phyloP scores from a whole-genome alignment of 2,329 filamentous ascomycete species.

The Colletotrichum limetticola region DNA sequence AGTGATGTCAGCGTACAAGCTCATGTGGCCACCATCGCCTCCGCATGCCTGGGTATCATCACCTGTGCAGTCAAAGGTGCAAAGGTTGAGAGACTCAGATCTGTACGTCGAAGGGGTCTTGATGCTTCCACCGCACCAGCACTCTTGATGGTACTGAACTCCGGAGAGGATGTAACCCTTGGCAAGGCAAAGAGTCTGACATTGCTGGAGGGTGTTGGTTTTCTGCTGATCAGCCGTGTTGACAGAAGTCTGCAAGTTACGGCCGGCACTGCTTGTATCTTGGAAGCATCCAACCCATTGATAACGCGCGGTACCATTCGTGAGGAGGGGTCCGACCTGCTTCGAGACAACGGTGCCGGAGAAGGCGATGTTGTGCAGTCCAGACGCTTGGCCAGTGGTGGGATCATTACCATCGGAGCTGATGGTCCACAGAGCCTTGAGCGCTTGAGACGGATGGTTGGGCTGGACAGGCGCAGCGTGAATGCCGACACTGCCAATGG shows the following conservation, averaged over 20 bases:
- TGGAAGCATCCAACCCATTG: slow-evolving; percentile 52
- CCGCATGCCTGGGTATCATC: slow-evolving; percentile 44
- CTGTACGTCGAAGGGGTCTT: slow-evolving; percentile 40
- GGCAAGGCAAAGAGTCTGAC: slow-evolving; percentile 42
- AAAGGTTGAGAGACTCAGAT: slow-evolving; percentile 40
- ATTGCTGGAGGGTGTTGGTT: slow-evolving; percentile 48
- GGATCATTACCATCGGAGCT: slow-evolving; percentile 51
- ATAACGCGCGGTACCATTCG: slow-evolving; percentile 43
- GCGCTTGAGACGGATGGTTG: slow-evolving; percentile 42
- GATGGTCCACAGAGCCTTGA: slow-evolving; percentile 49
- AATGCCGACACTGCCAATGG: slow-evolving; percentile 44
- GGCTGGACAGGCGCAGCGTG: slow-evolving; percentile 43
- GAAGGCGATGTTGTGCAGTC: slow-evolving; percentile 48
- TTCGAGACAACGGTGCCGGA: slow-evolving; percentile 45
- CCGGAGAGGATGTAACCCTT: slow-evolving; percentile 46
- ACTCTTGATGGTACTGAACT: slow-evolving; percentile 46
- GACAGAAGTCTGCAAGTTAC: slow-evolving; percentile 44
- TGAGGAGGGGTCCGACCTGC: slow-evolving; percentile 49
- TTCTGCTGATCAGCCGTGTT: slow-evolving; percentile 38
- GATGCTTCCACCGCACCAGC: slow-evolving; percentile 43
- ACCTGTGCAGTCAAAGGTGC: slow-evolving; percentile 43
- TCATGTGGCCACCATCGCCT: slow-evolving; percentile 45
- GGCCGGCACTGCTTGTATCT: slow-evolving; percentile 44
- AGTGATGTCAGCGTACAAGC: slow-evolving; percentile 44
- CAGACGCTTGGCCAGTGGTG: slow-evolving; percentile 42